These are phyloP conservation scores for Cryphonectria nitschkei DNA, from an alignment of 2,329 filamentous ascomycete genomes.

Conservation along the genomic window DNA sequence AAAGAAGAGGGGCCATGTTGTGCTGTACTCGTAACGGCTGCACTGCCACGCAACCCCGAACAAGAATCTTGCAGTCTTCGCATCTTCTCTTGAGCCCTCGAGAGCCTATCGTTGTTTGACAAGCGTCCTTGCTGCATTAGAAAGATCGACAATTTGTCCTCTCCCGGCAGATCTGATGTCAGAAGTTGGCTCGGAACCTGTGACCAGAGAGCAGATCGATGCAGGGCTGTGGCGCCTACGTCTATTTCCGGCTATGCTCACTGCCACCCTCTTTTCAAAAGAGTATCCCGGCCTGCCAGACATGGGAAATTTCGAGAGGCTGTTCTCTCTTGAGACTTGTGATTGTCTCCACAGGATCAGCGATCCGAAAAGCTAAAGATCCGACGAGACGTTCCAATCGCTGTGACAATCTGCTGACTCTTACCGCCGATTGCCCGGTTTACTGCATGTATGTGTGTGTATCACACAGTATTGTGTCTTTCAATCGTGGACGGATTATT, in stretches of 20 bases:
- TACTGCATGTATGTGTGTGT: neutral
- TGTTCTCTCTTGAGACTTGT: neutral
- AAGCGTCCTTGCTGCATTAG: neutral
- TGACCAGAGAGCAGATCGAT: conserved; percentile 1
- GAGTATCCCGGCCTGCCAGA: neutral
- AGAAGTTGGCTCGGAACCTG: neutral
- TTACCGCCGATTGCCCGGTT: neutral
- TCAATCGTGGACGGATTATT: neutral
- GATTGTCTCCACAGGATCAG: neutral
- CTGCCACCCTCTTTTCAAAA: neutral
- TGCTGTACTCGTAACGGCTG: neutral
- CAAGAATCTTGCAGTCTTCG: neutral
- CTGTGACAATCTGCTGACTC: neutral
- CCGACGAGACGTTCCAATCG: neutral
- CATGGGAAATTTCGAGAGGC: neutral
- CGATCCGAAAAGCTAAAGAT: neutral
- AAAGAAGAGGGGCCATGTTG: neutral
- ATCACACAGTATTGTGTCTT: neutral
- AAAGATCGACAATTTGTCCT: neutral
- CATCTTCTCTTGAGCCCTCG: neutral
- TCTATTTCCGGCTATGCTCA: neutral
- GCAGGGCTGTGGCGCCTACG: neutral
- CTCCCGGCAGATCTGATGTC: neutral
- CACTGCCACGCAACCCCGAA: neutral
- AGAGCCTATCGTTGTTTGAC: neutral